Base-by-base conservation (phyloP, 2,329 filamentous ascomycete genomes). In the Fusarium chlamydosporum region DNA sequence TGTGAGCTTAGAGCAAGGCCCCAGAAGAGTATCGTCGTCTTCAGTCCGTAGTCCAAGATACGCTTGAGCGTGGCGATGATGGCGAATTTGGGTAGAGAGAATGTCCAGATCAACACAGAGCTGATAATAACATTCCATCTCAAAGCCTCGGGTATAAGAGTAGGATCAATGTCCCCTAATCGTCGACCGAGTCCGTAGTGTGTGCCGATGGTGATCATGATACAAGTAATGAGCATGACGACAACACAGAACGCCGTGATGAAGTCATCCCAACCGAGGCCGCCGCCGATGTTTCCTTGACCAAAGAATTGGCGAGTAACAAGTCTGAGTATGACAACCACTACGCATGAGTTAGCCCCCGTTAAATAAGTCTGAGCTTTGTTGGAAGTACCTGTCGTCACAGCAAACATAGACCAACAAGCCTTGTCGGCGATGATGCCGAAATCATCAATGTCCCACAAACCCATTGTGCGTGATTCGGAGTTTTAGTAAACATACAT, bases 61-160 rank as follows among this genome's bases (percentile, higher is more conserved):
- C 72, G 66, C 31, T 75, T 75, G 27, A 75, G 63, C 34, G 70
- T 74, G 11, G 73, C 72, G 33, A 75, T 67, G 27, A 75, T 70
- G 48, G 73, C 73, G 45, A 75, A 75, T 8, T 75, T 75, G 10
- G 73, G 73, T 2, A 75, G 57, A 6, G 73, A 74, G 42, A 75
- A 74, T 5, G 71, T 69, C 71, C 71, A 74, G 23, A 75, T 71
- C 11, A 75, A 51, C 16, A 75, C 63, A 10, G 67, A 66, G 59
- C 67, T 74, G 48, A 72, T 73, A 26, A 74, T 73, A 38, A 64
- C 61, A 40, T 74, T 75, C 69, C 71, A 75, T 40, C 68, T 72
- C 7, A 73, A 41, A 12, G 72, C 70, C 10, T 67, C 15, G 27
- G 57, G 48, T 10, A 68, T 43, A 8, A 67, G 37, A 3, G 55